Evolutionary conservation across 139 green algal genomes (phyloP).

Genomic region (Chlorella sp.): DNA sequence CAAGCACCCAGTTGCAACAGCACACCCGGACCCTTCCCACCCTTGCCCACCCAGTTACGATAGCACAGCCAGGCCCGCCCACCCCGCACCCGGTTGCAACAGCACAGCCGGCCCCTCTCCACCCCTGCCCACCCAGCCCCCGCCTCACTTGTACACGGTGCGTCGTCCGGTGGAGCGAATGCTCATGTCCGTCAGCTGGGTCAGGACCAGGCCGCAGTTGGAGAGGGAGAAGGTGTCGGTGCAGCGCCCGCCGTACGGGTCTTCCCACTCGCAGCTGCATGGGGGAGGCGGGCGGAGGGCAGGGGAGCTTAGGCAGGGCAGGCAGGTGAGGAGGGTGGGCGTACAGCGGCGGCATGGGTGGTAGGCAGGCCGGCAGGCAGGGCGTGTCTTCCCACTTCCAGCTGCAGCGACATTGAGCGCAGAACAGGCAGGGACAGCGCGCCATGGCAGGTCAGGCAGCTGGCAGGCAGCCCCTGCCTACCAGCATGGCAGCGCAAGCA

Average conservation of each 20-base stretch:
- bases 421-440: too few relatives aligned
- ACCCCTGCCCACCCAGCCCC: not conserved
- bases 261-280: conserved; percentile 20
- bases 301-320: not conserved
- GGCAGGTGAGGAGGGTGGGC: too few relatives aligned
- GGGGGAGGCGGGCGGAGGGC: not conserved
- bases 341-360: too few relatives aligned
- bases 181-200: conserved; percentile 41
- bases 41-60: not conserved
- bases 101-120: too few relatives aligned
- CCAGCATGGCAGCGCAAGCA: too few relatives aligned
- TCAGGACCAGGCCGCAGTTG: conserved; percentile 18
- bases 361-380: too few relatives aligned
- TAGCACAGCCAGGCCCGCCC: not conserved
- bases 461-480: too few relatives aligned
- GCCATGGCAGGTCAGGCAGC: too few relatives aligned
- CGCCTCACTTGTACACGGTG: conserved; percentile 37
- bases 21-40: not conserved
- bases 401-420: too few relatives aligned
- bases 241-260: conserved; percentile 34
- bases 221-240: conserved; percentile 41
- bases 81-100: too few relatives aligned
- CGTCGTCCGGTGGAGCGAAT: conserved; percentile 1
- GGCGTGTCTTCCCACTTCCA: too few relatives aligned
- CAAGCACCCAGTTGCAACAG: not conserved